Conservation (phyloP, 2,329 filamentous ascomycete genomes). For the Neonectria hederae region DNA sequence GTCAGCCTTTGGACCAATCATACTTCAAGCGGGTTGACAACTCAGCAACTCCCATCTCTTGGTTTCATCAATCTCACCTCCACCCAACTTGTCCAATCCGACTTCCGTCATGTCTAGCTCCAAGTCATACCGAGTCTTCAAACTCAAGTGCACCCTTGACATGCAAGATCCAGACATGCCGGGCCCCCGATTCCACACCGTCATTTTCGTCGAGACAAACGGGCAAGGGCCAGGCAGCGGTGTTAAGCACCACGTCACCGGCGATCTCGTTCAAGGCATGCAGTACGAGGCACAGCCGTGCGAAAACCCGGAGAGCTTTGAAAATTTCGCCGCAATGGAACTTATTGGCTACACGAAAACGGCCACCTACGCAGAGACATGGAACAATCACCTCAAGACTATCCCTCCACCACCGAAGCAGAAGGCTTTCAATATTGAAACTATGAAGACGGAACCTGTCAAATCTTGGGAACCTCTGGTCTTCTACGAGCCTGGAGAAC, state of each 20-base stretch:
- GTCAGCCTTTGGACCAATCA: too few species aligned
- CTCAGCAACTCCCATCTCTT: neutral
- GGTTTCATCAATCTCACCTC: neutral
- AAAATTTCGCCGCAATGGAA: neutral
- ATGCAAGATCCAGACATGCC: conserved; percentile 20
- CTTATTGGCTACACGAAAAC: neutral
- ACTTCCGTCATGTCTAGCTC: neutral
- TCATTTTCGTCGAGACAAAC: conserved; percentile 20
- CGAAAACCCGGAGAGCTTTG: neutral
- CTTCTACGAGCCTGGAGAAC: conserved; percentile 10
- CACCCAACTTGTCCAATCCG: neutral
- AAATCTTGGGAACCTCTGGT: conserved; percentile 9
- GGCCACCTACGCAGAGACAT: neutral
- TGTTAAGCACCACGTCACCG: conserved; percentile 15
- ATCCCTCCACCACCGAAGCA: conserved; percentile 12
- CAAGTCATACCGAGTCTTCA: conserved; percentile 4
- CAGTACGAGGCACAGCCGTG: neutral
- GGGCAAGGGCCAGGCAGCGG: neutral
- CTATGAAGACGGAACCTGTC: conserved; percentile 20
- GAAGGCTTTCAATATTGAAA: conserved; percentile 15
- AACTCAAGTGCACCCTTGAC: conserved; percentile 3
- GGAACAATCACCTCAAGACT: neutral
- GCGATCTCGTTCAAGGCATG: conserved; percentile 18
- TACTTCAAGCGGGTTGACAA: neutral
- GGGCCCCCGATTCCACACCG: conserved; percentile 6